phyloP scores from a whole-genome alignment of 495 filamentous ascomycete genomes.

The Penicillium egyptiacum region DNA sequence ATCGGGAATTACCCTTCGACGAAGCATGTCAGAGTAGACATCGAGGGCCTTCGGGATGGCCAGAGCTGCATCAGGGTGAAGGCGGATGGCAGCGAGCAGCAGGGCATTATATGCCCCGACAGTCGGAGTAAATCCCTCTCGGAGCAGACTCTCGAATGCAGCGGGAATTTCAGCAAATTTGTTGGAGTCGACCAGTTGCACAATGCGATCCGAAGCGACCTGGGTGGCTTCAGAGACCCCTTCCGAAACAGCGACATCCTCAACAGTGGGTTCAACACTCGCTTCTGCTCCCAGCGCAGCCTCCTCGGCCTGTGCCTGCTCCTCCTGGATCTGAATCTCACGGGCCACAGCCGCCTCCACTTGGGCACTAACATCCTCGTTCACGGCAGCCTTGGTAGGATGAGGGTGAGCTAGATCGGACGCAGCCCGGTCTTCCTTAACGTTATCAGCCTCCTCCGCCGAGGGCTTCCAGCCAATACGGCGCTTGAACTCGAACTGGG shows the following conservation, averaged over 20 bases:
- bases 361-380: conserved; percentile 55
- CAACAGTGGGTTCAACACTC: conserved; percentile 30
- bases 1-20: conserved; percentile 77
- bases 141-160: conserved; percentile 83
- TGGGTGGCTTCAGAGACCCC: conserved; percentile 54
- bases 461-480: conserved; percentile 82
- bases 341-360: conserved; percentile 65
- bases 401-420: conserved; percentile 40
- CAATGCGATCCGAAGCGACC: conserved; percentile 71
- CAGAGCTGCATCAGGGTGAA: conserved; percentile 68
- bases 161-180: conserved; percentile 84
- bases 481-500: conserved; percentile 82
- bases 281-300: conserved; percentile 35
- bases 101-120: conserved; percentile 87
- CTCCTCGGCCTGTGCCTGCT: conserved; percentile 47
- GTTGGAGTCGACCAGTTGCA: conserved; percentile 62
- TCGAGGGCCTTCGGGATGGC: conserved; percentile 86
- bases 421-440: conserved; percentile 35
- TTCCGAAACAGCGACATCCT: conserved; percentile 34
- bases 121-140: conserved; percentile 72
- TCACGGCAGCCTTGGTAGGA: conserved; percentile 58
- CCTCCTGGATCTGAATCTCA: conserved; percentile 56
- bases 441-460: conserved; percentile 50
- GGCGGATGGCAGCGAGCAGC: conserved; percentile 74
- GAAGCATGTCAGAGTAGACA: conserved; percentile 95